A percentile compares a stretch with the other conserved stretches of the same genome.
Conservation (phyloP, 2,329 filamentous ascomycete species). For the Fusarium euwallaceae region DNA sequence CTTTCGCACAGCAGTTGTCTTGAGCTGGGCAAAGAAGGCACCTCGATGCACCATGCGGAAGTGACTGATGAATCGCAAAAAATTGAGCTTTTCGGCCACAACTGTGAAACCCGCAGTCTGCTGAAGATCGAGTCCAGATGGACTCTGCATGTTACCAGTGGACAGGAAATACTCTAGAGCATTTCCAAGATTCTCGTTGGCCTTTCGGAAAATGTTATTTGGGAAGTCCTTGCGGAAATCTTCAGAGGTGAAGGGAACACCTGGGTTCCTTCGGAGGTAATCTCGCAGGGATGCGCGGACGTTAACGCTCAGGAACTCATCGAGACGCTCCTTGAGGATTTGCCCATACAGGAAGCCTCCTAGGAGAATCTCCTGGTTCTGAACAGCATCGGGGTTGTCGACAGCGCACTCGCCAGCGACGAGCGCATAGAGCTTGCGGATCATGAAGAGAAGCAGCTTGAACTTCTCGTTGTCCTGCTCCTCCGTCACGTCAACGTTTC, state of each 20-base stretch:
- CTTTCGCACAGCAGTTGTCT: constrained; percentile 97
- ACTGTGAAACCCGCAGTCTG: constrained; percentile 96
- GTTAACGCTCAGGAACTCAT: constrained; percentile 80
- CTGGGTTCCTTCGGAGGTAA: constrained; percentile 67
- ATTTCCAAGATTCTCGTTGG: constrained; percentile 90
- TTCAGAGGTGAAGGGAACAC: constrained; percentile 81
- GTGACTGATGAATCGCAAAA: constrained; percentile 97
- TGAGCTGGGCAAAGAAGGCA: constrained; percentile 97
- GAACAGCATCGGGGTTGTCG: constrained; percentile 96
- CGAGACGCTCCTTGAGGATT: constrained; percentile 93
- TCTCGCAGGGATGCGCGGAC: constrained; percentile 68
- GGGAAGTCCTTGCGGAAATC: constrained; percentile 86
- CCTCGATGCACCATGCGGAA: constrained; percentile 99
- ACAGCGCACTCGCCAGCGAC: constrained; percentile 92
- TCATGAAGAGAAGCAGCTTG: constrained; percentile 94
- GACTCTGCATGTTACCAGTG: constrained; percentile 92
- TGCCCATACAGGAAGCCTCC: constrained; percentile 95
- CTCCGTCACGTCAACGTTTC: constrained; percentile 85
- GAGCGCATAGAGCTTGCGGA: constrained; percentile 92
- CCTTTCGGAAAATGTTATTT: constrained; percentile 80
- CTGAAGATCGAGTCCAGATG: constrained; percentile 92
- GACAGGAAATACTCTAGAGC: constrained; percentile 95
- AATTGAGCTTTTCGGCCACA: constrained; percentile 98
- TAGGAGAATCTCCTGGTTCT: constrained; percentile 94
- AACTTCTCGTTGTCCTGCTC: constrained; percentile 93